Percentiles rank a stretch among this genome's conserved stretches.
These are phyloP conservation scores for Aquilaria agallochum DNA, from an alignment of 441 rosid genomes.

Conservation along the genomic window DNA sequence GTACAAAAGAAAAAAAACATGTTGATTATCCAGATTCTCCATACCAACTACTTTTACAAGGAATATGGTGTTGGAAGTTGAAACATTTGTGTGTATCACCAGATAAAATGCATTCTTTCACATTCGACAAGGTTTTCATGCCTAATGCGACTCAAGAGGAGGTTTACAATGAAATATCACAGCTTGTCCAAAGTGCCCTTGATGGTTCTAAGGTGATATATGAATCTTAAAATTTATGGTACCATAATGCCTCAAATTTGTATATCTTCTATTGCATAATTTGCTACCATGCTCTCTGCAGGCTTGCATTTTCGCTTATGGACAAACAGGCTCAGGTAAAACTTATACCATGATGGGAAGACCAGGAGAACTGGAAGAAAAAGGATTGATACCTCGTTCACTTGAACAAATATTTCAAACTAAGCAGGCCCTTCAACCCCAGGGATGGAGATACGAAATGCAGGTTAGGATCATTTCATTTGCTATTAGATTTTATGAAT, in stretches of 20 bases:
- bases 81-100: conserved; percentile 3
- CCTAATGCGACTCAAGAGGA: background rate
- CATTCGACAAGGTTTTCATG: background rate
- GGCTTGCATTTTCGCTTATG: conserved; percentile 99
- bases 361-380: conserved; percentile 61
- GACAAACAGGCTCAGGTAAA: conserved; percentile 98
- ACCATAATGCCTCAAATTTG: no score
- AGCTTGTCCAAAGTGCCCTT: conserved; percentile 43
- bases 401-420: conserved; percentile 85
- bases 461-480: conserved; percentile 42
- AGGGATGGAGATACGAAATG: conserved; percentile 95
- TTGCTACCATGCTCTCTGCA: conserved; percentile 13
- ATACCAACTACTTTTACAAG: background rate
- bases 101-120: background rate
- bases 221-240: no score
- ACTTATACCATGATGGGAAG: conserved; percentile 98
- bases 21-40: background rate
- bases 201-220: background rate
- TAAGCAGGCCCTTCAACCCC: conserved; percentile 71
- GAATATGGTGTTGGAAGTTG: background rate
- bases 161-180: conserved; percentile 15
- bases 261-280: background rate
- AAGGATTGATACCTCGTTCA: conserved; percentile 92
- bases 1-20: conserved; percentile 22
- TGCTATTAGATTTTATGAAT: background rate